These are phyloP conservation scores for Aspergillus flavus DNA, from an alignment of 2,329 filamentous ascomycete genomes.

Conservation along the genomic window DNA sequence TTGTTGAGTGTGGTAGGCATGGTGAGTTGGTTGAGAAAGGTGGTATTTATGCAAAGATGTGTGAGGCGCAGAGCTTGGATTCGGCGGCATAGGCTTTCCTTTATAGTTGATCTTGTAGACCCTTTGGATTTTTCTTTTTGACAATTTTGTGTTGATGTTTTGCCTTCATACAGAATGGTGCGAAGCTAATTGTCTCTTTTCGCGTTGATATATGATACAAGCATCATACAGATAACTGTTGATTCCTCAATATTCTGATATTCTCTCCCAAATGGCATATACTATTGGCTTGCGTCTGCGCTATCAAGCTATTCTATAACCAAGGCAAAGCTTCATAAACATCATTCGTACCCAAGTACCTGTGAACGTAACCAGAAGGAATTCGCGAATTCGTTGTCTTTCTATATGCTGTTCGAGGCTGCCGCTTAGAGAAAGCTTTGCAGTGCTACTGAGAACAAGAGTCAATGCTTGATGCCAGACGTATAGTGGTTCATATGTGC, in stretches of 20 bases:
- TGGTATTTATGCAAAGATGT: conserved; percentile 45
- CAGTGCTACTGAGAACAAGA: neutral
- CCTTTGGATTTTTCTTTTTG: neutral
- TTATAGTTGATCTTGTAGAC: neutral
- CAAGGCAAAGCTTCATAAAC: neutral
- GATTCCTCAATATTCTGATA: neutral
- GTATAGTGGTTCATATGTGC: neutral
- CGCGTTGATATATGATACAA: neutral
- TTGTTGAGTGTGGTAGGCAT: conserved; percentile 47
- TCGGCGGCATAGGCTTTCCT: neutral
- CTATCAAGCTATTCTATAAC: neutral
- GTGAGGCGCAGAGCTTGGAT: conserved; percentile 43
- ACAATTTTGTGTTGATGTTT: neutral
- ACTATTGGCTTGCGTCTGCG: neutral
- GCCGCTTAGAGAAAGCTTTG: neutral
- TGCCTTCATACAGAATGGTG: neutral
- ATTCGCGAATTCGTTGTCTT: neutral
- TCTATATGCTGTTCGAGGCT: neutral
- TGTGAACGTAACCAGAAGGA: neutral
- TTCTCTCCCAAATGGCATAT: neutral
- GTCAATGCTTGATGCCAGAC: neutral
- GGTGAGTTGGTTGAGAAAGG: conserved; percentile 36
- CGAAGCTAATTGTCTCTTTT: neutral
- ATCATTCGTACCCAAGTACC: neutral
- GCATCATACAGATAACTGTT: neutral